A percentile compares a stretch with the other conserved stretches of the same genome.
phyloP scores from a whole-genome alignment of 2,329 filamentous ascomycete genomes.

The Alternaria sp. region DNA sequence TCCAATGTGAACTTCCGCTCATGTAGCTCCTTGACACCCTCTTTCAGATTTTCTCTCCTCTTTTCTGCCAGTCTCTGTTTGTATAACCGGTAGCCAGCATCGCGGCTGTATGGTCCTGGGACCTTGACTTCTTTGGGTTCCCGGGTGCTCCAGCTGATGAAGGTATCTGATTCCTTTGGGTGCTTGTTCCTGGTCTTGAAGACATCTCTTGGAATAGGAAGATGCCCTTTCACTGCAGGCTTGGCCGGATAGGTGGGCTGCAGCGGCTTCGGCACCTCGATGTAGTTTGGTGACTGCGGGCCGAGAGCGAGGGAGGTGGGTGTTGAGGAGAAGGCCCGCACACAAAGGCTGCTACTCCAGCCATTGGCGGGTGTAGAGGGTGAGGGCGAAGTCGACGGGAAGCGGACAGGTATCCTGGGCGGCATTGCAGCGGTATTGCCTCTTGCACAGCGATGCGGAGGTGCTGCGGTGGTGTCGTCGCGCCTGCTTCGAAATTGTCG shows the following conservation, averaged over 20 bases:
- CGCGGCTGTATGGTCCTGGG: slow-evolving; percentile 44
- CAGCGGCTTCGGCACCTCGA: slow-evolving; percentile 79
- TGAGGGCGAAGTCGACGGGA: slow-evolving; percentile 39
- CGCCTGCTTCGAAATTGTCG: slow-evolving; percentile 31
- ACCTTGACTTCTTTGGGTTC: slow-evolving; percentile 57
- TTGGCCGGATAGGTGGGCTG: slow-evolving; percentile 68
- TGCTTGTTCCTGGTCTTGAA: slow-evolving; percentile 62
- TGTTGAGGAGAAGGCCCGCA: slow-evolving; percentile 58
- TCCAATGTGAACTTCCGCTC: slow-evolving; percentile 46
- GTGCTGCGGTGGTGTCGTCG: slow-evolving; percentile 25
- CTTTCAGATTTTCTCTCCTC: slow-evolving; percentile 74
- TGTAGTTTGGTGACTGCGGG: slow-evolving; percentile 87
- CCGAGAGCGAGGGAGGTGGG: slow-evolving; percentile 62
- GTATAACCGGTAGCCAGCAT: slow-evolving; percentile 66
- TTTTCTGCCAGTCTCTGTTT: slow-evolving; percentile 75
- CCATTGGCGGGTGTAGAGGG: slow-evolving; percentile 26
- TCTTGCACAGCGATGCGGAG: slow-evolving; percentile 21
- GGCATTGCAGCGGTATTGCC: slow-evolving; percentile 49
- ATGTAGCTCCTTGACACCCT: slow-evolving; percentile 75
- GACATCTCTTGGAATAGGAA: slow-evolving; percentile 83
- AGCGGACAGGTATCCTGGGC: slow-evolving; percentile 52
- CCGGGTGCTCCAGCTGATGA: slow-evolving; percentile 68
- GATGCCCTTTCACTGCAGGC: slow-evolving; percentile 72
- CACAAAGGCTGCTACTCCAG: slow-evolving; percentile 17
- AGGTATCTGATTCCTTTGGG: slow-evolving; percentile 67